Evolutionary conservation across 768 basidiomycete species (phyloP), one percentile per base, ranked within the genome.

Genomic region (Psilocybe subaeruginosa): DNA sequence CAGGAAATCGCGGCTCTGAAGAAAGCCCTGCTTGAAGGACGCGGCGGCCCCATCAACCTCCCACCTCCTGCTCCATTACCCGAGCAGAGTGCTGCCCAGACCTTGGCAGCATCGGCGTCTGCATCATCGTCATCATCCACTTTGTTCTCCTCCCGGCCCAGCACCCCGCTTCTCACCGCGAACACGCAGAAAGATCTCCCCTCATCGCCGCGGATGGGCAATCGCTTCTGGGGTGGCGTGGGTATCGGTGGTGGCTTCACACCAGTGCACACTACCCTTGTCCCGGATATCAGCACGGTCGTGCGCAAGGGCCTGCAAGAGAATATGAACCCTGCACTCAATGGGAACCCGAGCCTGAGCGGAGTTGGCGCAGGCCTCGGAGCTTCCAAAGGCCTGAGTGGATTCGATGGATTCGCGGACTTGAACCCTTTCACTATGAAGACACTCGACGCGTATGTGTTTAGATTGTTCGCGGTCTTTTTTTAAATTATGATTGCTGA

Each of bases 371-470:
- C 59, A 33, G 60, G 65, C 29, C 50, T 61, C 33, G 57, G 53
- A 6, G 37, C 9, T n/a, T 61, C 56, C 46, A 69, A 69, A 57
- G 58, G 66, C 62, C 58, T 74, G 47, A 77, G 75, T 43, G 81
- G 83, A 1, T 93, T 95, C 73, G 91, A 94, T 59, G 80, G 86
- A 14, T 95, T 93, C 74, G 80, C 88, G 23, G 93, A 95, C 66
- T 71, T 80, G 64, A 93, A 92, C 65, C 87, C 89, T 11, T 95
- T 95, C 74, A 95, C 91, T 2, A 85, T 96, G 80, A 95, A 93
- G 80, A 87, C 84, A 1, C 78, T 96, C 65, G 94, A 96, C 75
- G 84, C 88, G 71, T 93, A 84, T 68, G 85, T 84, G 31, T 62
- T 46, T 64, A 50, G 57, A 47, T 46, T 50, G 23, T 55, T 43